Evolutionary conservation across 192 early-diverging fungal species (phyloP).

Genomic region (Entomortierella parvispora): DNA sequence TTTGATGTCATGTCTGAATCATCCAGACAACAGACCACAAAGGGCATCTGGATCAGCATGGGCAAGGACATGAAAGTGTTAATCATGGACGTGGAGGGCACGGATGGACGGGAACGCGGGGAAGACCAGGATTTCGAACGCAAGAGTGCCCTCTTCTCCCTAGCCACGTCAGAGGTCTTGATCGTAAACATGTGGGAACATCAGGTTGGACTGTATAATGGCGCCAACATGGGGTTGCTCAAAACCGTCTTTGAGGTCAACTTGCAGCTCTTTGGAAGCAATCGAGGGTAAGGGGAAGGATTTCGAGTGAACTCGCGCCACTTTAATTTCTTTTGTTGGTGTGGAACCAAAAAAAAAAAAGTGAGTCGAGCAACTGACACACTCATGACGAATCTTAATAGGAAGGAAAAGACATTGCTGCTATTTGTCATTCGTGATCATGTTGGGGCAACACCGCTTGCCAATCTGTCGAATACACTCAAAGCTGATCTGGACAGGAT

Average conservation of each 20-base stretch:
- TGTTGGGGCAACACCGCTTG: constrained; percentile 87
- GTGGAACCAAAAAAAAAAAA: constrained; percentile 1
- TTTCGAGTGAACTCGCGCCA: not conserved
- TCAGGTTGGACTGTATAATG: constrained; percentile 98
- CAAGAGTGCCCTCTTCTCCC: constrained; percentile 97
- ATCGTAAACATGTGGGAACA: constrained; percentile 99
- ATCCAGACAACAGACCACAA: constrained; percentile 91
- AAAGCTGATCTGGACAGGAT: constrained; percentile 86
- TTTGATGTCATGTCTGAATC: constrained; percentile 97
- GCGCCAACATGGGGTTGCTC: constrained; percentile 98
- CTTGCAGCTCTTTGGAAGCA: constrained; percentile 90
- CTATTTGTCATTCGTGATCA: constrained; percentile 98
- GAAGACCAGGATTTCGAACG: constrained; percentile 99
- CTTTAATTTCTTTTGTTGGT: not conserved
- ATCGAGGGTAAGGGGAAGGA: constrained; percentile 64
- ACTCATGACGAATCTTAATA: constrained; percentile 22
- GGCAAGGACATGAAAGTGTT: constrained; percentile 80
- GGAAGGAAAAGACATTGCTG: constrained; percentile 89
- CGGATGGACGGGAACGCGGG: constrained; percentile 97
- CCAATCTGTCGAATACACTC: constrained; percentile 80
- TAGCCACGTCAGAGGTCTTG: constrained; percentile 94
- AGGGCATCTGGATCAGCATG: constrained; percentile 96
- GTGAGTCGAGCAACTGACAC: no score
- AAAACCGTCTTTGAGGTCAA: constrained; percentile 99
- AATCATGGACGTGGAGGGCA: constrained; percentile 98